phyloP scores from a whole-genome alignment of 768 basidiomycete species.

The Lactarius indigo region DNA sequence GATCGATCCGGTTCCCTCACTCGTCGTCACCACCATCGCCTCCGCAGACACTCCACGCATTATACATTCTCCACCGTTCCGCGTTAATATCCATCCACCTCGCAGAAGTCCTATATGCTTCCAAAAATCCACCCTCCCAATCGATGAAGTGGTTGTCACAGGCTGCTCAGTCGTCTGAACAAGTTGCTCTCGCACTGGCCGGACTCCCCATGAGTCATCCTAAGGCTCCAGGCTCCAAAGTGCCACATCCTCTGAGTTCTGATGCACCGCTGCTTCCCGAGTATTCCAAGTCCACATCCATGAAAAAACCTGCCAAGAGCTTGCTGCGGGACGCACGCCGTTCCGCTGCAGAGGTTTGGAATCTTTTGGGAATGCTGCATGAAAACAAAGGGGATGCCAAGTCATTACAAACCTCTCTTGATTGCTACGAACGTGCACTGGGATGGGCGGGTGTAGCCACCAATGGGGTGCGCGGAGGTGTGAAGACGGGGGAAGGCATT shows the following conservation, averaged over 20 bases:
- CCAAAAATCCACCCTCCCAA: slow-evolving; percentile 37
- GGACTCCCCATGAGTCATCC: slow-evolving; percentile 38
- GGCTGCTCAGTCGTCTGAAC: slow-evolving; percentile 67
- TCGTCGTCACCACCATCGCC: slow-evolving; percentile 44
- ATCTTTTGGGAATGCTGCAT: slow-evolving; percentile 62
- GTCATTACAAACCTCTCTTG: slow-evolving; percentile 43
- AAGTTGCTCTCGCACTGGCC: slow-evolving; percentile 53
- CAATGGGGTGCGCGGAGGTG: slow-evolving; percentile 36
- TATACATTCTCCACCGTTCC: slow-evolving; percentile 69
- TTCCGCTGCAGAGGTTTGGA: slow-evolving; percentile 74
- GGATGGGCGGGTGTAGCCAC: slow-evolving; percentile 56
- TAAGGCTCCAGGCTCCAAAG: slow-evolving; percentile 35
- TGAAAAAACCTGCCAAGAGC: slow-evolving; percentile 52
- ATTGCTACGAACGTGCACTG: slow-evolving; percentile 67
- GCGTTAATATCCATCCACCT: slow-evolving; percentile 71
- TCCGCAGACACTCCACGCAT: slow-evolving; percentile 57
- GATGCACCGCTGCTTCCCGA: slow-evolving; percentile 40
- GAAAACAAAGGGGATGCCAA: slow-evolving; percentile 38
- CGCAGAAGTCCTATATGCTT: slow-evolving; percentile 65
- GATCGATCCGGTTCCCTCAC: slow-evolving; percentile 48
- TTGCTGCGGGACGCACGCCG: slow-evolving; percentile 67
- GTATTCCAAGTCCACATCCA: slow-evolving; percentile 46
- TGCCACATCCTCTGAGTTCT: slow-evolving; percentile 38
- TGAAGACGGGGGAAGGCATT: slow-evolving; percentile 48
- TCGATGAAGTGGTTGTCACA: slow-evolving; percentile 55